Evolutionary conservation across 768 basidiomycete species (phyloP).

Genomic region (Tylopilus sp.): DNA sequence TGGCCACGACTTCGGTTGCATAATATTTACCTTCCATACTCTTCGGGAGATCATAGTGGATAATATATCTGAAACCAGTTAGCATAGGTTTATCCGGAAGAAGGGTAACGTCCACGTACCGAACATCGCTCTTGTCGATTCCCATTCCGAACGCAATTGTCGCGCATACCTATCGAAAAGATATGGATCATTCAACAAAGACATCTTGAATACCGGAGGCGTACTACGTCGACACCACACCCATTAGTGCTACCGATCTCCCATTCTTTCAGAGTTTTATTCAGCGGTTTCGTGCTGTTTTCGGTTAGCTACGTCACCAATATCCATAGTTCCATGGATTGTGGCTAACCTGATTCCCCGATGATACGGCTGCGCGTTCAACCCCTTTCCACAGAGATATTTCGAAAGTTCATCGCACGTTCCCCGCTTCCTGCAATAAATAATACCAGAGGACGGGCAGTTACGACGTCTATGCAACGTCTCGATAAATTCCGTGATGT

Average conservation of each 20-base stretch:
- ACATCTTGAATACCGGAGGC: conserved; percentile 16
- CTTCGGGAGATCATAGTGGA: conserved; percentile 80
- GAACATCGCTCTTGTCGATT: conserved; percentile 78
- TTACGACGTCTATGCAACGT: conserved; percentile 58
- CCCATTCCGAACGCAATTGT: conserved; percentile 87
- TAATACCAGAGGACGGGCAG: conserved; percentile 62
- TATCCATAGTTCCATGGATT: neutral
- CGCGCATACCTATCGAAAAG: conserved; percentile 56
- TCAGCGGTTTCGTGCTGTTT: conserved; percentile 46
- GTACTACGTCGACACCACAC: conserved; percentile 60
- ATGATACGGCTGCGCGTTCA: conserved; percentile 73
- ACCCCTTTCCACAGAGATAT: conserved; percentile 62
- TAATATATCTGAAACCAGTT: conserved; percentile 51
- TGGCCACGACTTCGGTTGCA: neutral
- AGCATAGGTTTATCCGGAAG: neutral
- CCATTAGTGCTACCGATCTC: conserved; percentile 51
- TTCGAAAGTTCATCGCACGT: conserved; percentile 66
- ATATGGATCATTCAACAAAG: neutral
- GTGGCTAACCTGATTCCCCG: conserved; percentile 54
- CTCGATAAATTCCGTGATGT: conserved; percentile 64
- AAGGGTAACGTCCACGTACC: conserved; percentile 35
- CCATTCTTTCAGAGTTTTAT: conserved; percentile 54
- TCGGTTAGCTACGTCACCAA: neutral
- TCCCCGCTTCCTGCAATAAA: conserved; percentile 69
- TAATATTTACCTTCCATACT: conserved; percentile 66